Evolutionary conservation across 1,284 basidiomycete species (phyloP), one percentile per base, ranked within the genome.

Genomic region (Tremellales sp.): DNA sequence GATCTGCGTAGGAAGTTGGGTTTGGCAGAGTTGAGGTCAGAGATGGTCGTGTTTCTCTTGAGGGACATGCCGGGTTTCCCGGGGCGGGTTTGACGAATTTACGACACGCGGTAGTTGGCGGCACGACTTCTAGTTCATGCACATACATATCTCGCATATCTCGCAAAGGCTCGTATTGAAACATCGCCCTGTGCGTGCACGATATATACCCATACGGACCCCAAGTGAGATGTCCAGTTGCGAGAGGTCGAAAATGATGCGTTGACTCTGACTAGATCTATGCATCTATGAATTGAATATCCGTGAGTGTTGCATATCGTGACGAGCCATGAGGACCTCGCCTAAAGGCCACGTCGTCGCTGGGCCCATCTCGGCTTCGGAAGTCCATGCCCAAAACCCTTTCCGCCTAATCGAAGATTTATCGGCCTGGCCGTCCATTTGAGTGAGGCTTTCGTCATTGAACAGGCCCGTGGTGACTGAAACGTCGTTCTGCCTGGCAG

Each of bases 271-370:
- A n/a, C n/a, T n/a, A n/a, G n/a, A n/a, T n/a, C n/a, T n/a, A n/a
- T n/a, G n/a, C 29, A 31, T 31, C 48, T 61, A 75, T 41, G 72
- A 71, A 73, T 98, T 98, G 79, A 98, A 98, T 58, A 98, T 88
- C 45, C 93, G 80, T 31, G 91, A 93, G 75, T 97, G 94, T 69
- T 96, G 86, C 62, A 92, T 76, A 75, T 97, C 94, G 72, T 98
- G 94, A 54, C 94, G 78, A 25, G 84, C 82, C 37, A 87, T 84
- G 17, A 97, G 77, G 39, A 97, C 87, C 73, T 98, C 94, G n/a
- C 92, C 93, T 13, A 98, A 72, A 0, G 94, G 94, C 90, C 93
- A 98, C 4, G 88, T 96, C 57, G 84, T 91, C 22, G 86, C 85
- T 4, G 91, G 91, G 1, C 74, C 76, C 13, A 27, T 43, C 35